phyloP scores from a whole-genome alignment of 1,139 yeast genomes.

The Protomyces pachydermus region DNA sequence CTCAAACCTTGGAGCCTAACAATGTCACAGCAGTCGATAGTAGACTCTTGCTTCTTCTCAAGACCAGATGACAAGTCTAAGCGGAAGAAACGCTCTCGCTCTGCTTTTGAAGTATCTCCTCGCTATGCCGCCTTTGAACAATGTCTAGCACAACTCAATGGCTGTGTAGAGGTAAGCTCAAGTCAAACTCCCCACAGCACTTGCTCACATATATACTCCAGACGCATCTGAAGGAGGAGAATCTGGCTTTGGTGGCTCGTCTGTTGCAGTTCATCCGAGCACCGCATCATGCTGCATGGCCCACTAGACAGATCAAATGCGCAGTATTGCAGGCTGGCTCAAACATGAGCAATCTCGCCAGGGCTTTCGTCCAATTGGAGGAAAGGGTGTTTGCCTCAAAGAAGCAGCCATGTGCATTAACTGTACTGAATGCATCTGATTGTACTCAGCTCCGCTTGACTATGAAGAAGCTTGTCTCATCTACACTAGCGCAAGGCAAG shows the following conservation, averaged over 20 bases:
- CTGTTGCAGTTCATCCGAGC: not conserved
- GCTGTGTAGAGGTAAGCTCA: not conserved
- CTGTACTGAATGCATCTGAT: conserved; percentile 4
- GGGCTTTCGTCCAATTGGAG: not conserved
- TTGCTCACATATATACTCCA: not conserved
- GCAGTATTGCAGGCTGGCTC: not conserved
- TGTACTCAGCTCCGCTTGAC: conserved; percentile 3
- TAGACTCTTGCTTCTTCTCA: not conserved
- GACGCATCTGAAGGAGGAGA: not conserved
- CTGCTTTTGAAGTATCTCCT: not conserved
- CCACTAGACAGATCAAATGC: not conserved
- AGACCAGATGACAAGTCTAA: not conserved
- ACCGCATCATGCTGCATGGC: not conserved
- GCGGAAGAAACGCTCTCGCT: not conserved
- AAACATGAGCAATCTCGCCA: not conserved
- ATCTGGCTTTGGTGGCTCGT: not conserved
- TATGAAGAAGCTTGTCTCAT: conserved; percentile 4
- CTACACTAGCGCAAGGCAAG: not conserved
- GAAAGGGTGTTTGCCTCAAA: not conserved
- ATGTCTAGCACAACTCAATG: not conserved
- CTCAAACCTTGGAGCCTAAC: too few species aligned
- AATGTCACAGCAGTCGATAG: not conserved
- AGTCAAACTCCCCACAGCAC: too few species aligned
- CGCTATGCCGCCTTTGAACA: not conserved
- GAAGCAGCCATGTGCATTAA: not conserved